Evolutionary conservation across 129 eudicot species (phyloP).

Genomic region (Daucus carota): DNA sequence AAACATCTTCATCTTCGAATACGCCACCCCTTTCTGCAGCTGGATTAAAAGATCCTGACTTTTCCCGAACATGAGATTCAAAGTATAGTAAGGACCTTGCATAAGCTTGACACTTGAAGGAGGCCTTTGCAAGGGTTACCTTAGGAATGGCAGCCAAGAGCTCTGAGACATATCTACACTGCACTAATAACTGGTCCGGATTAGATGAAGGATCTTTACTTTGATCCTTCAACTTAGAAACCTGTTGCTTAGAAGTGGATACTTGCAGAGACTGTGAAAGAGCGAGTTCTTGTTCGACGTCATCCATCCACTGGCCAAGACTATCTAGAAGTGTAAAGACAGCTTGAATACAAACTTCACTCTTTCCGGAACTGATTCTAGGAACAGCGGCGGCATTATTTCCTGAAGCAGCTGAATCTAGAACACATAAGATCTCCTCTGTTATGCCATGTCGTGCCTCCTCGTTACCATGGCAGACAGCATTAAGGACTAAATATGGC

Average conservation of each 20-base stretch:
- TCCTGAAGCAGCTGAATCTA: constrained; percentile 83
- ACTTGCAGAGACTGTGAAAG: constrained; percentile 65
- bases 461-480: constrained; percentile 82
- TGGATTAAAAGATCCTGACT: constrained; percentile 91
- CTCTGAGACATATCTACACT: constrained; percentile 81
- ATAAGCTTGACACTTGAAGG: constrained; percentile 93
- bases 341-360: constrained; percentile 97
- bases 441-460: constrained; percentile 87
- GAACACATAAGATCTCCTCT: constrained; percentile 83
- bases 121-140: constrained; percentile 89
- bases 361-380: constrained; percentile 70
- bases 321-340: constrained; percentile 89
- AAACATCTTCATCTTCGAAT: constrained; percentile 86
- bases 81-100: constrained; percentile 91
- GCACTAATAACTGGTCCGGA: constrained; percentile 48
- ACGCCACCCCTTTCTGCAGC: constrained; percentile 77
- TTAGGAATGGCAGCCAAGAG: constrained; percentile 87
- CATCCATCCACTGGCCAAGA: constrained; percentile 98
- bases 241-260: constrained; percentile 50
- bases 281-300: constrained; percentile 80
- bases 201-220: constrained; percentile 29
- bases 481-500: constrained; percentile 81
- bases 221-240: constrained; percentile 42
- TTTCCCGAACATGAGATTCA: constrained; percentile 85
- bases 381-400: constrained; percentile 44